These are phyloP conservation scores for Dendrothele bispora DNA, from an alignment of 768 basidiomycete genomes.

Conservation along the genomic window DNA sequence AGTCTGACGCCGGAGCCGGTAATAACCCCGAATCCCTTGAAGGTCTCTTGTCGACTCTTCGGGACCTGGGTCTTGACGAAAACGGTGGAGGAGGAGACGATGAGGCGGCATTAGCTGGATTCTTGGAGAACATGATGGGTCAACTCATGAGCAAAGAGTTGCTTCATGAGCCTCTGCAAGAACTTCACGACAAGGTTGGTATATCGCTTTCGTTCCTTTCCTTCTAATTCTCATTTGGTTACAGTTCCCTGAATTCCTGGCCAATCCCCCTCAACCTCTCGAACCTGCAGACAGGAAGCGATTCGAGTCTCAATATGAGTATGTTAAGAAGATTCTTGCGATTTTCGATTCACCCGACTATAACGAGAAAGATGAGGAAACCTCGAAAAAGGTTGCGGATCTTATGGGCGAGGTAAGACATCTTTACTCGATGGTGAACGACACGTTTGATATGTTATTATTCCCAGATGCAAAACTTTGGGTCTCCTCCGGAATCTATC, in stretches of 20 bases:
- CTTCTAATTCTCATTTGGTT: not conserved
- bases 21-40: slow-evolving; percentile 42
- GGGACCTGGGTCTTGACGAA: slow-evolving; percentile 33
- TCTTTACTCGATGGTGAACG: not conserved
- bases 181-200: slow-evolving; percentile 67
- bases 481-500: slow-evolving; percentile 76
- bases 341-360: slow-evolving; percentile 66
- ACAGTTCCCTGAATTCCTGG: slow-evolving; percentile 79
- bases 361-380: slow-evolving; percentile 50
- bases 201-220: not conserved
- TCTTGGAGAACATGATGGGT: slow-evolving; percentile 82
- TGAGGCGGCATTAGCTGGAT: slow-evolving; percentile 57
- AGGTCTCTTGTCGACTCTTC: slow-evolving; percentile 50
- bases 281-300: slow-evolving; percentile 59
- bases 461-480: slow-evolving; percentile 74
- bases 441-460: not conserved
- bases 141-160: slow-evolving; percentile 81
- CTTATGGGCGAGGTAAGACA: slow-evolving; percentile 75
- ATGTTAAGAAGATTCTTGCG: slow-evolving; percentile 57
- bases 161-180: slow-evolving; percentile 85
- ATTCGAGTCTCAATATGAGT: slow-evolving; percentile 59
- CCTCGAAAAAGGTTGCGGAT: slow-evolving; percentile 50
- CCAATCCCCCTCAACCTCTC: slow-evolving; percentile 51
- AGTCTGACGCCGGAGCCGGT: slow-evolving; percentile 19
- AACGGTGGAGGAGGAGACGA: slow-evolving; percentile 32